Evolutionary conservation across 192 early-diverging fungal genomes (phyloP).

Genomic region (Coemansia sp.): DNA sequence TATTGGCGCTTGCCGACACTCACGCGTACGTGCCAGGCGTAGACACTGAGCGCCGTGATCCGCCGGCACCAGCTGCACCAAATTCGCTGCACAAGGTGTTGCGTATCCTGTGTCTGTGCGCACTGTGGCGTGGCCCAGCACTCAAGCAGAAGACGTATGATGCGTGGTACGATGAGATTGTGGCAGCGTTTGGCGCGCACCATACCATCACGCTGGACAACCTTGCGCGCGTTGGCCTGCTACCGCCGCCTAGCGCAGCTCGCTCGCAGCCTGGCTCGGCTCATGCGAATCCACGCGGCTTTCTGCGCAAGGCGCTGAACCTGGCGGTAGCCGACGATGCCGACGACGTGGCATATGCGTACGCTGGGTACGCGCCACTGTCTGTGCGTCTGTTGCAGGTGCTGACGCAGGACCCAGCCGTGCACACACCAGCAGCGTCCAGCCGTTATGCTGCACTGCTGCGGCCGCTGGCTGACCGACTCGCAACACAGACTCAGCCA

Average conservation of each 20-base stretch:
- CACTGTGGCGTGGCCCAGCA: constrained; percentile 70
- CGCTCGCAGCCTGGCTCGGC: constrained; percentile 25
- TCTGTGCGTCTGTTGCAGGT: constrained; percentile 87
- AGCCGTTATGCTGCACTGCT: constrained; percentile 48
- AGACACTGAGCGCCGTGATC: constrained; percentile 3
- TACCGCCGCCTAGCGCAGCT: constrained; percentile 28
- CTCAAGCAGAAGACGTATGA: constrained; percentile 85
- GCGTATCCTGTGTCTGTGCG: constrained; percentile 82
- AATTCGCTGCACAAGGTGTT: constrained; percentile 62
- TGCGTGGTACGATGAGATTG: constrained; percentile 76
- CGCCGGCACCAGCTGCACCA: constrained; percentile 18
- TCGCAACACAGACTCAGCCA: background rate
- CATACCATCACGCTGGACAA: constrained; percentile 87
- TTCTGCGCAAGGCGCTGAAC: constrained; percentile 67
- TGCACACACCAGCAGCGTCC: constrained; percentile 25
- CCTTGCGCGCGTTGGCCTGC: constrained; percentile 65
- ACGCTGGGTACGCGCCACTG: constrained; percentile 93
- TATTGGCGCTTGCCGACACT: constrained; percentile 86
- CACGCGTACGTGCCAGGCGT: constrained; percentile 61
- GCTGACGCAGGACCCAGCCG: constrained; percentile 56
- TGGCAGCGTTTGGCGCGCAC: constrained; percentile 89
- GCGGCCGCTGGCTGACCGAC: constrained; percentile 35
- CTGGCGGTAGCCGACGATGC: constrained; percentile 86
- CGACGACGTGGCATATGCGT: constrained; percentile 88
- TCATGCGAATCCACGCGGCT: constrained; percentile 37